A percentile compares a stretch with the other conserved stretches of the same genome.
phyloP scores from a whole-genome alignment of 495 filamentous ascomycete species.

The Penicillium arizonense region DNA sequence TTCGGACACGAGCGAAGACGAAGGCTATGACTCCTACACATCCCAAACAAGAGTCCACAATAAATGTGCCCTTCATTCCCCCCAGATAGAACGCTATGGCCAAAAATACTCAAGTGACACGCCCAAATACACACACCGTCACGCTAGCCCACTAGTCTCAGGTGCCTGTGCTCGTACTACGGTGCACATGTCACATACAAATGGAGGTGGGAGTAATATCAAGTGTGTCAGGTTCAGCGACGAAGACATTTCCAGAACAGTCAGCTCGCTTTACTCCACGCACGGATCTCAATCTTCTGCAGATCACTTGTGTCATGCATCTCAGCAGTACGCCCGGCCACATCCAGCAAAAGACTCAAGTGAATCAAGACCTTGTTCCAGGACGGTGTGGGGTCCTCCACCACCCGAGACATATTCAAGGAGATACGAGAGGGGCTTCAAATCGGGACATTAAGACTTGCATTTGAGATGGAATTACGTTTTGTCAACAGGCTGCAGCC shows the following conservation, averaged over 20 bases:
- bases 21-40: background rate
- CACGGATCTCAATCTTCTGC: too few species aligned
- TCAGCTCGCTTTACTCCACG: background rate
- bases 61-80: background rate
- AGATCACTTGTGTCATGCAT: background rate
- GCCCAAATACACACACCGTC: background rate
- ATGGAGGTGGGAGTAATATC: background rate
- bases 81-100: background rate
- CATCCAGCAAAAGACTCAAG: background rate
- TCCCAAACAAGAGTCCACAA: background rate
- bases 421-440: too few species aligned
- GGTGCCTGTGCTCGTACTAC: background rate
- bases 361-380: background rate
- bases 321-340: background rate
- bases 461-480: too few species aligned
- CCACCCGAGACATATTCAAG: background rate
- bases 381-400: conserved; percentile 2
- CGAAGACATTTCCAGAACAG: background rate
- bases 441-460: too few species aligned
- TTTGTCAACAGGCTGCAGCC: too few species aligned
- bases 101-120: background rate
- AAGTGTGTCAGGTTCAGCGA: conserved; percentile 1
- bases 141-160: background rate
- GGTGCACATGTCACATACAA: background rate
- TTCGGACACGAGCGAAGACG: background rate